Conservation (phyloP, 1,284 basidiomycete genomes). For the Puccinia horiana region DNA sequence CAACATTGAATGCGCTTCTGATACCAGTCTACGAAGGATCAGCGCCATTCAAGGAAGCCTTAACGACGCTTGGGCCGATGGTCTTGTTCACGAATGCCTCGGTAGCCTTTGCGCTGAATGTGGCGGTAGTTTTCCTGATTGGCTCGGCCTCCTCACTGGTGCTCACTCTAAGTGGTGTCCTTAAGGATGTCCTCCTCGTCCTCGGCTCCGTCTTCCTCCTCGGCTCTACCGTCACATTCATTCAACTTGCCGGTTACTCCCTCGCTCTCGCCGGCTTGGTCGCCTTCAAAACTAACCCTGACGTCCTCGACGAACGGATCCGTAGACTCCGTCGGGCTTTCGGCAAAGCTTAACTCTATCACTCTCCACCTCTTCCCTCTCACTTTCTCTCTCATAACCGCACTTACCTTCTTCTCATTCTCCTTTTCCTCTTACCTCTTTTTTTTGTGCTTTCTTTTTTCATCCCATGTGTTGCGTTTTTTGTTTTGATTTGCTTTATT, state of each 20-base stretch:
- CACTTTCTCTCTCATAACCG: neutral
- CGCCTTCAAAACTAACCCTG: conserved; percentile 59
- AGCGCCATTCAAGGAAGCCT: conserved; percentile 59
- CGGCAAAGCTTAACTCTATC: conserved; percentile 6
- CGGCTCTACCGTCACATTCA: conserved; percentile 60
- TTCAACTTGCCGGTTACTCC: conserved; percentile 59
- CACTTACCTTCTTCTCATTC: neutral
- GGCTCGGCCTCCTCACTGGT: conserved; percentile 60
- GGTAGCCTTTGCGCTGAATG: conserved; percentile 62
- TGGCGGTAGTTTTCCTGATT: conserved; percentile 62
- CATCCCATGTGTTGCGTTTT: neutral
- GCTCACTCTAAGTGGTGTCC: conserved; percentile 60
- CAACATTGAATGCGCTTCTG: conserved; percentile 60
- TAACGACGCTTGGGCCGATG: conserved; percentile 59
- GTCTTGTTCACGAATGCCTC: conserved; percentile 61
- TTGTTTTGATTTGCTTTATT: neutral
- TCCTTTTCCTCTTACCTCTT: neutral
- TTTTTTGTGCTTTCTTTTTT: neutral
- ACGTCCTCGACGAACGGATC: conserved; percentile 46
- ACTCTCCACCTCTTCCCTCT: neutral
- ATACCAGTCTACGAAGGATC: conserved; percentile 62
- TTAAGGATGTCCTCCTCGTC: conserved; percentile 62
- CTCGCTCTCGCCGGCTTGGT: conserved; percentile 58
- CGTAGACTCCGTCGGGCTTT: conserved; percentile 11
- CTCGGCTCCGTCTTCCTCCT: conserved; percentile 60